phyloP scores from a whole-genome alignment of 768 basidiomycete species.

The Suillus alpinus region DNA sequence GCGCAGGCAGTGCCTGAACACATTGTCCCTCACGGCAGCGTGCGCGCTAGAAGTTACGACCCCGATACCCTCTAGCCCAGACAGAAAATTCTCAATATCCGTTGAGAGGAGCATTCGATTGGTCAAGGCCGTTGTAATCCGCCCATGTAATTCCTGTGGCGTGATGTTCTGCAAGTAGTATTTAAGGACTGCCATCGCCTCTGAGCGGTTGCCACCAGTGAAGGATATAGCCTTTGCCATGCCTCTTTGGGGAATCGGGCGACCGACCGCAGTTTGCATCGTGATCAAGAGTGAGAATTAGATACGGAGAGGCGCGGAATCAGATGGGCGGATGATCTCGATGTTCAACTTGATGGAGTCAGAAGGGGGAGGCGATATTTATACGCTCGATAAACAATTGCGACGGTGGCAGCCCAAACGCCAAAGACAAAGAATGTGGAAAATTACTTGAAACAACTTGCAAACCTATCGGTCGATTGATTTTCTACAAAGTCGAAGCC shows the following conservation, averaged over 20 bases:
- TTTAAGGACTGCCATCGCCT: conserved; percentile 13
- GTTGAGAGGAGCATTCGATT: conserved; percentile 4
- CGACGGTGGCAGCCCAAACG: background rate
- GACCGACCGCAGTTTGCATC: conserved; percentile 26
- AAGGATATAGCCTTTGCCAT: conserved; percentile 4
- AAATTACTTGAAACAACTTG: background rate
- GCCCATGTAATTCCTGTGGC: conserved; percentile 15
- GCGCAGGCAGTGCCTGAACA: conserved; percentile 20
- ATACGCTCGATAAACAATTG: conserved; percentile 3
- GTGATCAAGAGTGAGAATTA: background rate
- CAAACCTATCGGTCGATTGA: background rate
- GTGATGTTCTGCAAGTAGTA: conserved; percentile 16
- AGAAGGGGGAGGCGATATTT: background rate
- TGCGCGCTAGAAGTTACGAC: conserved; percentile 7
- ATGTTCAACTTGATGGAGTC: conserved; percentile 7
- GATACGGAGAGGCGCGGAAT: conserved; percentile 10
- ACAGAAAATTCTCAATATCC: conserved; percentile 14
- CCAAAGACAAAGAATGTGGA: background rate
- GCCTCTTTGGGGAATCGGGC: conserved; percentile 11
- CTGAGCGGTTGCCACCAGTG: conserved; percentile 2
- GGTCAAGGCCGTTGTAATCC: conserved; percentile 5
- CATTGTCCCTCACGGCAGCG: conserved; percentile 9
- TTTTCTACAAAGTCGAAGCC: background rate
- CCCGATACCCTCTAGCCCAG: conserved; percentile 11
- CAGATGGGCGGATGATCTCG: conserved; percentile 14